Conservation (phyloP, 345 rosid species). For the Citrus medica region DNA sequence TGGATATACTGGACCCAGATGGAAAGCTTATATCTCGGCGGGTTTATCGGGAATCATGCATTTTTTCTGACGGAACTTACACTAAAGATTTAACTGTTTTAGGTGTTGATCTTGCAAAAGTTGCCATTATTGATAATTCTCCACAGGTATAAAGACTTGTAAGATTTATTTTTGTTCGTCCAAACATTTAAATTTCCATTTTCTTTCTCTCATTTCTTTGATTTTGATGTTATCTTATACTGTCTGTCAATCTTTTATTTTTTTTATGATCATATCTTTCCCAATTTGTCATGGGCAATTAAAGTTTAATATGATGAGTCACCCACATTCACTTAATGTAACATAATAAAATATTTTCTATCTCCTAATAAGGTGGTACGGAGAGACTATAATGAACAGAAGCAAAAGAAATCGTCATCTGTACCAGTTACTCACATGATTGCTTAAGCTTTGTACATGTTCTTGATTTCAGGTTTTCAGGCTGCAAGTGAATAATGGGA, state of each 20-base stretch:
- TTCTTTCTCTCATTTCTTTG: conserved; percentile 1
- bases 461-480: conserved; percentile 72
- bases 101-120: conserved; percentile 93
- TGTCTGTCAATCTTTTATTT: background rate
- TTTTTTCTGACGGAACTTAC: conserved; percentile 80
- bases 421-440: conserved; percentile 9
- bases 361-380: too few relatives aligned
- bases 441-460: conserved; percentile 10
- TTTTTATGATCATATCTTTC: background rate
- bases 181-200: conserved; percentile 1
- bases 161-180: background rate
- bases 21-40: conserved; percentile 70
- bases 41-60: conserved; percentile 87
- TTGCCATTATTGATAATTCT: conserved; percentile 91
- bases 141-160: conserved; percentile 69
- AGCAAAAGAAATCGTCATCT: background rate
- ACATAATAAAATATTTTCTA: too few relatives aligned
- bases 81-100: conserved; percentile 89
- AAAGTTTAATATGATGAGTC: too few relatives aligned
- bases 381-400: background rate
- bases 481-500: conserved; percentile 92
- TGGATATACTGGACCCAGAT: conserved; percentile 78
- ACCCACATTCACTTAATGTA: too few relatives aligned
- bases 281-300: too few relatives aligned
- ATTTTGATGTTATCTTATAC: background rate